Evolutionary conservation across 148 eudicot species (phyloP), one percentile per base, ranked within the genome.

Genomic region (Polygonum aviculare): DNA sequence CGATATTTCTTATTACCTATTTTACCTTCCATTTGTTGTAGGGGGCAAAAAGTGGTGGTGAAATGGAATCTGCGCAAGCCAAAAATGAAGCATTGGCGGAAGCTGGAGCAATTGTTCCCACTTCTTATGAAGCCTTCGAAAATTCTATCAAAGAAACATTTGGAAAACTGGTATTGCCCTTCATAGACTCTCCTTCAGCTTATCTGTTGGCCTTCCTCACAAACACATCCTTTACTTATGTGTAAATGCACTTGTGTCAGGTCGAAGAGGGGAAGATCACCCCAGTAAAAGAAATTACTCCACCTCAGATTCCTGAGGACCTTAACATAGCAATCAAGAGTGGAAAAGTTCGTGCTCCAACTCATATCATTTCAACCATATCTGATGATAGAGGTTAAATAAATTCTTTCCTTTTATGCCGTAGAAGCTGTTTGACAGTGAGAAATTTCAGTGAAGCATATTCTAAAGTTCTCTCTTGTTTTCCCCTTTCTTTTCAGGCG

Each of bases 1-100:
- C 33, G 9, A 36, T 73, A 26, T 39, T 39, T 62, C 50, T 79
- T 44, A 74, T 79, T 44, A 74, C 57, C 80, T 40, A 77, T 74
- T 74, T 31, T 31, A 48, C 31, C 67, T 22, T 57, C 63, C 63
- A 57, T 57, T 21, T 57, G 63, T 4, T n/a, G 22, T 57, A 92
- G 97, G 99, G 99, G 67, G 99, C 97, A 50, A 95, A 92, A 88
- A 95, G 97, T 83, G 97, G 97, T 62, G 96, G 99, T 54, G 97
- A 92, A 74, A 79, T 90, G 94, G 99, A 95, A 82, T 95, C 99
- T 39, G 99, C 99, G 44, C 99, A 95, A 79, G 99, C 87, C 35
- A 95, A 95, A 85, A 95, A 95, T 82, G 86, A 92, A 88, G 99
- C 99, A 82, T 86, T 95, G 76, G 81, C 75, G 78, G 96, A 90